Conservation (phyloP, 164 flowering plant genomes). For the Chimonanthus salicifolius region DNA sequence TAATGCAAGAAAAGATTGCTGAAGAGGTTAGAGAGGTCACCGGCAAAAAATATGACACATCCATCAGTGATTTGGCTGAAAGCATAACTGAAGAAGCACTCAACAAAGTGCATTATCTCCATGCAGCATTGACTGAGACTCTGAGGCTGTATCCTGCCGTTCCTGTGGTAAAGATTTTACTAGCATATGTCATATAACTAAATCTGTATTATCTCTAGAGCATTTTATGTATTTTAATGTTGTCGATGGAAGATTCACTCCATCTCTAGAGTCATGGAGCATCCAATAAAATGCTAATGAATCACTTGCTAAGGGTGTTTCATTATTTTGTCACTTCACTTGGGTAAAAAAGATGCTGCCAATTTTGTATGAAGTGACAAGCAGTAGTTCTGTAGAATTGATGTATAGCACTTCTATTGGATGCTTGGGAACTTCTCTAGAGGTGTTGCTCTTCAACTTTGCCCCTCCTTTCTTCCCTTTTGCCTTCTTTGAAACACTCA, state of each 20-base stretch:
- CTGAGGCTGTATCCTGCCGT: conserved; percentile 84
- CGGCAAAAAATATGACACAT: neutral
- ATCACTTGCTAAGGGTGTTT: too few relatives aligned
- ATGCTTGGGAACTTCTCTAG: too few relatives aligned
- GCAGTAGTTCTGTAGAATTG: too few relatives aligned
- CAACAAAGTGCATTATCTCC: conserved; percentile 79
- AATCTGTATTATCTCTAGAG: too few relatives aligned
- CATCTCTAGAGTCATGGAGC: neutral
- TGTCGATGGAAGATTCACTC: too few relatives aligned
- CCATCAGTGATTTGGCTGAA: conserved; percentile 31
- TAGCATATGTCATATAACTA: too few relatives aligned
- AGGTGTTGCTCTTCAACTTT: neutral
- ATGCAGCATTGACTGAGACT: conserved; percentile 80
- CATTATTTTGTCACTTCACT: too few relatives aligned
- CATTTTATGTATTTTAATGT: too few relatives aligned
- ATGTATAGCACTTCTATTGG: too few relatives aligned
- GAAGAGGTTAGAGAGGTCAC: conserved; percentile 38
- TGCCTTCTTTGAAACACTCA: too few relatives aligned
- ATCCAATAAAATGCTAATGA: neutral
- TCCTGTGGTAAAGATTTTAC: conserved; percentile 49
- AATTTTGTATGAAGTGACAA: too few relatives aligned
- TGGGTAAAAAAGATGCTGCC: too few relatives aligned
- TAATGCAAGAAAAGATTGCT: conserved; percentile 47
- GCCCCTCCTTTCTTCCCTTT: neutral
- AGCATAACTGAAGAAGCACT: conserved; percentile 46